Percentiles rank a stretch among this genome's conserved stretches.
phyloP scores from a whole-genome alignment of 2,329 filamentous ascomycete genomes.

The Dactylellina leptospora region DNA sequence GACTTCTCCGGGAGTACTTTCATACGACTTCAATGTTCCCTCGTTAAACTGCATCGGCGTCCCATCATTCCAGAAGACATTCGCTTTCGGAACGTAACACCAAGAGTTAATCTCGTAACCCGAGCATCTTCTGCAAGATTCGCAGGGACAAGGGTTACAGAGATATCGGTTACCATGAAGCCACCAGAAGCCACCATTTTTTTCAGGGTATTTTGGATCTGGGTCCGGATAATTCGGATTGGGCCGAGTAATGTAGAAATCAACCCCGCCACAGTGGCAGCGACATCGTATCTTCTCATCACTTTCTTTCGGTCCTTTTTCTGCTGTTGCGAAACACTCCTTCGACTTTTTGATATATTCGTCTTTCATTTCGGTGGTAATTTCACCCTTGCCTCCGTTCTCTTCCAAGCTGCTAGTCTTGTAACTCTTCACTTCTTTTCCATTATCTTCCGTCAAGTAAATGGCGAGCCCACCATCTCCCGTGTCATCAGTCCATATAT shows the following conservation, averaged over 20 bases:
- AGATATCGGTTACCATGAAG: slow-evolving; percentile 1
- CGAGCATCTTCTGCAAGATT: slow-evolving; percentile 39
- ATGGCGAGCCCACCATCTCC: slow-evolving; percentile 29
- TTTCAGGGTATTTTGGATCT: slow-evolving; percentile 13
- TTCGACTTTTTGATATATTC: slow-evolving; percentile 30
- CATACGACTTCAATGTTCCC: slow-evolving; percentile 39
- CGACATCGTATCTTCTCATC: slow-evolving; percentile 34
- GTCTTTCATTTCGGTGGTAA: background rate
- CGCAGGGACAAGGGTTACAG: slow-evolving; percentile 24
- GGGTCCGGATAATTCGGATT: slow-evolving; percentile 12
- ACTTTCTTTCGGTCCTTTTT: background rate
- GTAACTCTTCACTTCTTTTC: slow-evolving; percentile 17
- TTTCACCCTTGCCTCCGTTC: slow-evolving; percentile 1
- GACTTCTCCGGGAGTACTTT: slow-evolving; percentile 26
- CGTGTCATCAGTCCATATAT: slow-evolving; percentile 29
- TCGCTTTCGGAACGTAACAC: slow-evolving; percentile 16
- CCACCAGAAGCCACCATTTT: slow-evolving; percentile 30
- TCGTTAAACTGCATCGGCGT: slow-evolving; percentile 28
- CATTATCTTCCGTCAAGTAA: slow-evolving; percentile 19
- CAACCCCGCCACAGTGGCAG: slow-evolving; percentile 42
- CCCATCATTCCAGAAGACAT: slow-evolving; percentile 39
- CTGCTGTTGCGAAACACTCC: background rate
- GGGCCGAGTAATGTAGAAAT: slow-evolving; percentile 34
- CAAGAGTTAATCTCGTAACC: slow-evolving; percentile 38
- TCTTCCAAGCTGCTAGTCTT: slow-evolving; percentile 10